Conservation (phyloP, 2,329 filamentous ascomycete genomes). For the Colletotrichum sansevieriae region DNA sequence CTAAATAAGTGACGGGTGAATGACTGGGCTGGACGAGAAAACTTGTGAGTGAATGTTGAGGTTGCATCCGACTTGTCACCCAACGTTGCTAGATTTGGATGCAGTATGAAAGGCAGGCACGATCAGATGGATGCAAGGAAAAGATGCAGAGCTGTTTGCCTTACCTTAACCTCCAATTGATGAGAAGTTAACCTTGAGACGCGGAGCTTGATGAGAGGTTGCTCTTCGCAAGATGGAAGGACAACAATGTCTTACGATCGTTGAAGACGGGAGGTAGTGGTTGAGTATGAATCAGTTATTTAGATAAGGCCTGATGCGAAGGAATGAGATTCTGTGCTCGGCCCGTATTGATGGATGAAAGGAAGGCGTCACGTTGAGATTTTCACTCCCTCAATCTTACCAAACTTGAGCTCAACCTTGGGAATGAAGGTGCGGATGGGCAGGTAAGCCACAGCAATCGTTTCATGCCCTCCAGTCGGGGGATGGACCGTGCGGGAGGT, state of each 20-base stretch:
- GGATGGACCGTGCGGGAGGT: slow-evolving; percentile 33
- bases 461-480: slow-evolving; percentile 28
- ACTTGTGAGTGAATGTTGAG: not conserved
- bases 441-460: slow-evolving; percentile 29
- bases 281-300: slow-evolving; percentile 21
- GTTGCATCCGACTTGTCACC: not conserved
- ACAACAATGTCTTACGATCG: slow-evolving; percentile 23
- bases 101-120: not conserved
- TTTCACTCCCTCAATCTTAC: slow-evolving; percentile 38
- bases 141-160: not conserved
- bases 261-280: not conserved
- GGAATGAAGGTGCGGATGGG: slow-evolving; percentile 37
- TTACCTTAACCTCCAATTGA: not conserved
- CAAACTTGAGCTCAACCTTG: slow-evolving; percentile 25
- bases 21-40: not conserved
- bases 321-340: slow-evolving; percentile 27
- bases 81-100: not conserved
- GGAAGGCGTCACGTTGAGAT: slow-evolving; percentile 31
- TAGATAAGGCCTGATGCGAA: not conserved
- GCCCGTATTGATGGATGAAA: slow-evolving; percentile 15
- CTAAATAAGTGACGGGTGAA: not conserved
- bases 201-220: slow-evolving; percentile 22
- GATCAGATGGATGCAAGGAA: not conserved
- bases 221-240: not conserved
- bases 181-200: slow-evolving; percentile 4